Evolutionary conservation across 371 early-diverging fungal species (phyloP), one percentile per base, ranked within the genome.

Genomic region (Basidiobolus meristosporus): DNA sequence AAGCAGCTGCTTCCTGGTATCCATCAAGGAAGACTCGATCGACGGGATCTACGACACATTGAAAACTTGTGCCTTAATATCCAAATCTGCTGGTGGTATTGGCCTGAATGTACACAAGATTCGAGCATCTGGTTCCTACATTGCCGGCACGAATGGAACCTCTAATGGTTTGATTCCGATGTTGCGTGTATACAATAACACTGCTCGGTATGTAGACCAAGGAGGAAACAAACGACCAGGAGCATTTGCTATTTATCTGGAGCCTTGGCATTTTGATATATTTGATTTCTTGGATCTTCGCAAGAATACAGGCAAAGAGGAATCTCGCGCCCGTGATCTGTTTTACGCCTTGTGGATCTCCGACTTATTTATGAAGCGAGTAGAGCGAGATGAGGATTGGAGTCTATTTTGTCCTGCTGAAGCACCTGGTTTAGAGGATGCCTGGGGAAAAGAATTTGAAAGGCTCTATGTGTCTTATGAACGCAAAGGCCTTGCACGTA

Each of bases 241-340:
- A n/a, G 91, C 96, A 5, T 96, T 98, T 62, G 98, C 98, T 41
- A 81, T 99, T 52, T 99, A 92, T 60, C 65, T 99, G 32, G 99
- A 99, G 60, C 98, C 98, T 7, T 99, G 99, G 98, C 99, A 99
- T 53, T 72, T 88, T 3, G 99, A 99, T 56, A 75, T 99, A 11
- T 95, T 98, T 60, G 91, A 90, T 38, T 98, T 98, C 61, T 59
- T 99, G 41, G 98, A 98, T 42, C 60, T 99, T 47, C 80, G 87
- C 60, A 98, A 98, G 73, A 99, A 99, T 72, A 87, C 89, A 39
- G 99, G 99, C 46, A 90, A 87, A 54, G 99, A 99, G 46, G 98
- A 99, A 62, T 60, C 65, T 43, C 79, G 99, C 35, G 96, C 98
- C 2, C 86, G 99, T 41, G 98, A 98, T 59, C 57, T 98, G 30